Percentiles rank a stretch among this genome's conserved stretches.
Evolutionary conservation across 768 basidiomycete genomes (phyloP).

Genomic region (Leccinum ochraceum): DNA sequence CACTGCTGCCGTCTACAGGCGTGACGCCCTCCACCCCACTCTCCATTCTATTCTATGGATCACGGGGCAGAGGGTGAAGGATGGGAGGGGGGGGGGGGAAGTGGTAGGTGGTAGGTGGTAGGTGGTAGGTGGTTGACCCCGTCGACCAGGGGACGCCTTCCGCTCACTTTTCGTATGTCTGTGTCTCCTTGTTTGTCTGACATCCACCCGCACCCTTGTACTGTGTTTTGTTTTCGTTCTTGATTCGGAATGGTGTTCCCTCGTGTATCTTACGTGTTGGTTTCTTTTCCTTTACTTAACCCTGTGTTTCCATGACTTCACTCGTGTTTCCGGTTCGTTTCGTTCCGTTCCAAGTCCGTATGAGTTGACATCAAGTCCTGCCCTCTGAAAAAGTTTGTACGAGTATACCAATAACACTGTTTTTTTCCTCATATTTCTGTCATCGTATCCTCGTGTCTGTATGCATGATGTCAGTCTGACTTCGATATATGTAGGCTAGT

Average conservation of each 20-base stretch:
- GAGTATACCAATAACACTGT: too few species aligned
- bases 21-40: not conserved
- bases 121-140: not conserved
- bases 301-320: too few species aligned
- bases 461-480: too few species aligned
- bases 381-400: too few species aligned
- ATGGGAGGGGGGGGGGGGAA: not conserved
- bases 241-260: not conserved
- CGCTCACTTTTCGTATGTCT: not conserved
- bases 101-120: too few species aligned
- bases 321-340: too few species aligned
- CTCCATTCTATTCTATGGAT: not conserved
- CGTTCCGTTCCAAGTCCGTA: too few species aligned
- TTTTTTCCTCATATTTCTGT: too few species aligned
- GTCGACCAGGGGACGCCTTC: not conserved
- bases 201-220: not conserved
- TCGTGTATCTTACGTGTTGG: not conserved
- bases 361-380: too few species aligned
- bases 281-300: not conserved
- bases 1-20: not conserved
- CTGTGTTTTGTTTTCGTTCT: not conserved
- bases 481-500: too few species aligned
- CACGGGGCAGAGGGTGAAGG: not conserved
- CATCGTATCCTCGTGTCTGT: too few species aligned
- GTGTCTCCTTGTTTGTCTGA: not conserved